Conservation (phyloP, 2,329 filamentous ascomycete species). For the Stachybotrys chartarum region DNA sequence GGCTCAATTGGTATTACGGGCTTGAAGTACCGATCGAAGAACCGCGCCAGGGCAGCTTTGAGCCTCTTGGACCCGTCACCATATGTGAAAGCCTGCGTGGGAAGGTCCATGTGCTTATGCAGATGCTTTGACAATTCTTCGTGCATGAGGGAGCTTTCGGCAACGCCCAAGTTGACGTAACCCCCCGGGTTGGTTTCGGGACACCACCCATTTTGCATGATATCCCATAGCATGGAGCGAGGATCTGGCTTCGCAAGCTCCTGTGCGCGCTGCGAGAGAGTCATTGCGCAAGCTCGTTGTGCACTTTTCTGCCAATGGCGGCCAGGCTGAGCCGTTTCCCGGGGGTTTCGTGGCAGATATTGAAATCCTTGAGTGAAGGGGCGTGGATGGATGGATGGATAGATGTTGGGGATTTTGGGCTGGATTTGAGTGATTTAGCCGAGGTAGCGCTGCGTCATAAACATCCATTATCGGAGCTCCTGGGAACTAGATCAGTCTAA, state of each 20-base stretch:
- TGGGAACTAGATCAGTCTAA: no score
- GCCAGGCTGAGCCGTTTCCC: no score
- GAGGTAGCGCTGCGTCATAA: no score
- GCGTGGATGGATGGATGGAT: no score
- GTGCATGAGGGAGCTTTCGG: constrained; percentile 48
- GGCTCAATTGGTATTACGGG: no score
- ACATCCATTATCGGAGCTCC: no score
- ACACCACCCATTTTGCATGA: constrained; percentile 37
- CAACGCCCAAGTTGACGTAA: constrained; percentile 42
- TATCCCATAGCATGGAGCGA: constrained; percentile 29
- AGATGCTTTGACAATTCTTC: constrained; percentile 31
- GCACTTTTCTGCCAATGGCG: no score
- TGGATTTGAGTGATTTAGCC: no score
- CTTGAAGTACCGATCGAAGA: constrained; percentile 25
- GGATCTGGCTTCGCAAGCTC: constrained; percentile 17
- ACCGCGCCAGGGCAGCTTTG: constrained; percentile 21
- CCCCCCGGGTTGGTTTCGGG: constrained; percentile 31
- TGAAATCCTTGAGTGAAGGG: no score
- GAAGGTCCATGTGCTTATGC: constrained; percentile 27
- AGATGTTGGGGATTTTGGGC: no score
- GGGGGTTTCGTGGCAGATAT: no score
- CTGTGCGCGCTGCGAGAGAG: constrained; percentile 20
- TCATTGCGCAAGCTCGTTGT: constrained; percentile 5
- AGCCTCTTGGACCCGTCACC: constrained; percentile 31
- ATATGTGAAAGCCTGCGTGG: constrained; percentile 28